phyloP scores from a whole-genome alignment of 345 rosid genomes.

The Eucalyptus polyanthemos region DNA sequence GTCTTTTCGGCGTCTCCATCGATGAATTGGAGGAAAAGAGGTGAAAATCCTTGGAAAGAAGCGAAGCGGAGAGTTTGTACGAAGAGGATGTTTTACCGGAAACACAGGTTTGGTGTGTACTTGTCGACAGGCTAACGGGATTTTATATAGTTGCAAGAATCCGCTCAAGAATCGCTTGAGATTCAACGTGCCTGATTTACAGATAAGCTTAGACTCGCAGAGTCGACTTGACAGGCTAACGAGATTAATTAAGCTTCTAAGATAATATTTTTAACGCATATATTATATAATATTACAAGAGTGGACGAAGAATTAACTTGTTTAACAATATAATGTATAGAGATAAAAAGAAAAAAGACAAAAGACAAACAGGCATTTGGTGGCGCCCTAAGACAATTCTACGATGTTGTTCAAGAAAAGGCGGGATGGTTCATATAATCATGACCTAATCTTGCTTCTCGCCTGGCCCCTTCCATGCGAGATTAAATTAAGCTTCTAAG shows the following conservation, averaged over 20 bases:
- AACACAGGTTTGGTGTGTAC: neutral
- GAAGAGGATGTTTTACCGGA: neutral
- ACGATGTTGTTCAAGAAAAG: neutral
- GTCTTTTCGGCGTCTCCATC: neutral
- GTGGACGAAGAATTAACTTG: no score
- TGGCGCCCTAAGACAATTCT: neutral
- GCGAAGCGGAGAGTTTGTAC: neutral
- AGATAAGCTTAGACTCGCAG: neutral
- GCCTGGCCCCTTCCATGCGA: no score
- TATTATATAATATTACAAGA: neutral
- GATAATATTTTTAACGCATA: no score
- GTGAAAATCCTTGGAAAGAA: neutral
- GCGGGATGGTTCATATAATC: neutral
- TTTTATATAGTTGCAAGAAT: neutral
- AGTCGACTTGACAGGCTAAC: constrained; percentile 1
- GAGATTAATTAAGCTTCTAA: no score
- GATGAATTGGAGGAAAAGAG: neutral
- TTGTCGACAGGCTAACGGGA: neutral
- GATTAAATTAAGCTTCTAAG: neutral
- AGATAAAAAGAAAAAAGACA: no score
- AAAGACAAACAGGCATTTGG: neutral
- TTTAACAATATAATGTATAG: no score
- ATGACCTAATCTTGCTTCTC: no score
- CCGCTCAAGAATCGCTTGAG: no score
- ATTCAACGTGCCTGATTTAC: no score